Evolutionary conservation across 257 asterid species (phyloP).

Genomic region (Ilex asprella): DNA sequence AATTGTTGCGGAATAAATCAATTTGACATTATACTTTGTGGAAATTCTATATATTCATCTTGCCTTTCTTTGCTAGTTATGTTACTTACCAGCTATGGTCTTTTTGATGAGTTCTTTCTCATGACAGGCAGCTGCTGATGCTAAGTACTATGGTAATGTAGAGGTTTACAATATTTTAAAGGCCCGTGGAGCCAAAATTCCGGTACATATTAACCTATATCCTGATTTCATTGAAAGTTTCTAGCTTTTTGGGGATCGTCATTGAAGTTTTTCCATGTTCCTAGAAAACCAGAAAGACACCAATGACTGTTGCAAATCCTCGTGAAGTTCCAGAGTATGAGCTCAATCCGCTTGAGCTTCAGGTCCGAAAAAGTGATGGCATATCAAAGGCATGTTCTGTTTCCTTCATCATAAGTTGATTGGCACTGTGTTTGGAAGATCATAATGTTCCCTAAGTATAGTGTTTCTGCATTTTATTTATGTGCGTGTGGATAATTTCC

Average conservation of each 20-base stretch:
- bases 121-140: conserved; percentile 95
- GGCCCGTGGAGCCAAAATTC: conserved; percentile 92
- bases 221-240: neutral
- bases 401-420: conserved; percentile 2
- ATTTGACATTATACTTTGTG: neutral
- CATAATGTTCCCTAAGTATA: too few relatives aligned
- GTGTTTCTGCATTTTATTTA: too few relatives aligned
- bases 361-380: conserved; percentile 87
- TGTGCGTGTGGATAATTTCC: too few relatives aligned
- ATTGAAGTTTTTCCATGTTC: conserved; percentile 25
- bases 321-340: conserved; percentile 99
- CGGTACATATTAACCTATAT: conserved; percentile 37
- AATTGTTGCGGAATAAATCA: too few relatives aligned
- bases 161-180: conserved; percentile 77
- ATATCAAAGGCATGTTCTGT: conserved; percentile 62
- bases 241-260: conserved; percentile 15
- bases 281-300: conserved; percentile 94
- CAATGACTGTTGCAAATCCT: conserved; percentile 91
- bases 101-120: conserved; percentile 3
- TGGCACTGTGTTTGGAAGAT: neutral
- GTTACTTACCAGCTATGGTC: neutral
- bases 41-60: neutral
- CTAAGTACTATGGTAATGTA: conserved; percentile 80
- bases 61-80: conserved; percentile 3
- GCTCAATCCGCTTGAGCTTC: conserved; percentile 86